These are phyloP conservation scores for Physcomitrium patens DNA, from an alignment of 225 moss, liverwort and hornwort genomes.

Conservation along the genomic window DNA sequence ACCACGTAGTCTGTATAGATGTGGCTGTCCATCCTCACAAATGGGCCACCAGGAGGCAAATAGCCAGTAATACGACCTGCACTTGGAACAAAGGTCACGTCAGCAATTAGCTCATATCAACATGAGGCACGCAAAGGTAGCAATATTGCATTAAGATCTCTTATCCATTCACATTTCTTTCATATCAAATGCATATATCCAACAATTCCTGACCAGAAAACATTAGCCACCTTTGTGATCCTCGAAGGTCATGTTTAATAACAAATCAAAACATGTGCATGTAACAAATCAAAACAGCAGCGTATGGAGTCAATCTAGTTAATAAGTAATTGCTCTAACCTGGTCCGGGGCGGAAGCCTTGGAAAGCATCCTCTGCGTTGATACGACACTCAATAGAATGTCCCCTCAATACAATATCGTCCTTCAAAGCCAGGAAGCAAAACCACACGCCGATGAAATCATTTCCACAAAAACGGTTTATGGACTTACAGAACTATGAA, in stretches of 20 bases:
- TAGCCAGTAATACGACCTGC: conserved; percentile 98
- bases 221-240: no score
- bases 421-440: conserved; percentile 45
- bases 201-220: no score
- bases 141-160: not conserved
- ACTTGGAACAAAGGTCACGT: conserved; percentile 20
- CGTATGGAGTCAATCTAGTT: not conserved
- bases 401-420: conserved; percentile 86
- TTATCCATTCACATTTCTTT: no score
- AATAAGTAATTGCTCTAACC: conserved; percentile 42
- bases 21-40: conserved; percentile 99
- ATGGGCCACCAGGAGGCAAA: conserved; percentile 95
- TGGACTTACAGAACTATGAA: not conserved
- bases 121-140: not conserved
- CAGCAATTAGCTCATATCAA: not conserved
- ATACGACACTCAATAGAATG: conserved; percentile 99
- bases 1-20: conserved; percentile 99
- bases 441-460: not conserved
- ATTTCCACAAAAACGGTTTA: not conserved
- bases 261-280: no score
- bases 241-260: no score
- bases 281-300: not conserved
- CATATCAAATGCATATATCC: no score
- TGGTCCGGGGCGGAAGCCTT: conserved; percentile 97
- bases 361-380: conserved; percentile 98